Base-by-base conservation (phyloP, 352 stramenopile species). In the Poterioochromonas sp. region DNA sequence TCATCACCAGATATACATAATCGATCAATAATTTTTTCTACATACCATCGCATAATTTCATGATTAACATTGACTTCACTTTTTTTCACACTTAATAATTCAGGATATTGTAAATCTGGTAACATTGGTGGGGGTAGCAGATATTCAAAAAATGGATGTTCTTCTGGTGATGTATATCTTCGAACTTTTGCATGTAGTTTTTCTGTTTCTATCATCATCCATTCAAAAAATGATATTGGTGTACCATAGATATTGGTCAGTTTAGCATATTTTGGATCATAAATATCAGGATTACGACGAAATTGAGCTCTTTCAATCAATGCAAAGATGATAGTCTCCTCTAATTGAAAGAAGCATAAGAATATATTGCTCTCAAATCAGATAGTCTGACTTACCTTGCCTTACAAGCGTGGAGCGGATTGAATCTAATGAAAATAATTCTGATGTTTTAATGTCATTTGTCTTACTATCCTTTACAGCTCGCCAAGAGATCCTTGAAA, bases 281-380 rank as follows among this genome's bases (percentile, higher is more conserved):
- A 99, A 43, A 98, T 93, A 62, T 92, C 88, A 0, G 80, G 71
- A 85, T 98, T 99, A 64, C 86, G 86, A n/a, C 92, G 84, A 84
- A 97, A 99, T 83, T 98, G 93, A 22, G 94, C 89, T 73, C 95
- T 88, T 84, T 99, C 95, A 82, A 99, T 99, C 29, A 99, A 82
- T n/a, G 94, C 93, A 83, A 99, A 99, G 84, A 99, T 99, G 82
- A 99, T 98, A 0, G 95, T 98, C 86, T 99, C 95, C 83, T 99
- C 92, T 73, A 51, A 51, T 20, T 51, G 82, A 94, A 90, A 35
- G 35, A 43, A 8, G n/a, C 5, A 58, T 71, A 26, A n/a, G 47
- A 43, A 49, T 32, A 0, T 44, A 32, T 58, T 65, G 20, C 18
- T 29, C 12, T 29, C 64, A 62, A 80, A 51, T 29, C 11, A 65